Evolutionary conservation across 2,329 filamentous ascomycete genomes (phyloP), one percentile per base, ranked within the genome.

Genomic region (Sclerotinia minor): DNA sequence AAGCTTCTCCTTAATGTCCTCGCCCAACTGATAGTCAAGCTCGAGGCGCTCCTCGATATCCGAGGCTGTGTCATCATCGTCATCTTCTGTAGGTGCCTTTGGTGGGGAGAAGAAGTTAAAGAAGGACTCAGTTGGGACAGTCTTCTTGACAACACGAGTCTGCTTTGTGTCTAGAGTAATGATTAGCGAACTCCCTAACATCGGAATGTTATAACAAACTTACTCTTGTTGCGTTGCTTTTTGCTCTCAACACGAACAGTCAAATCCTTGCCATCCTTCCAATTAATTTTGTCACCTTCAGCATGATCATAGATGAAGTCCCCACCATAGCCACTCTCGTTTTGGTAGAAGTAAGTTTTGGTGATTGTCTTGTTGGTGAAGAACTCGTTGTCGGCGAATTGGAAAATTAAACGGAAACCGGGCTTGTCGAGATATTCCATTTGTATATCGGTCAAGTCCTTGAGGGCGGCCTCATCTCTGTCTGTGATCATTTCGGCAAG

Each of bases 251-350:
- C 84, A 74, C 92, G 90, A 73, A 98, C 91, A 57, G 95, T 99
- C 75, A 99, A 84, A 78, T 99, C 95, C 81, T 96, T 93, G 76
- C 90, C 90, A 13, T 89, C 83, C 83, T 96, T 95, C 95, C 95
- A 99, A 75, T 97, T 90, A 77, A 99, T 96, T 85, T 96, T 95
- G 79, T 97, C 92, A 72, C 96, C 95, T 80, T 99, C 94, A 68
- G 96, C 95, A 79, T 99, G 95, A 79, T 99, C 95, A 79, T 99
- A 99, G 81, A 99, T 98, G 83, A 98, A 99, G 80, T 99, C 96
- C 74, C 95, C 96, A 74, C 94, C 95, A 77, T 99, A 99, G 69
- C 95, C 95, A 76, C 91, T 97, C 86, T 99, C 95, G 78, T 95
- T 96, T 82, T 97, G 94, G 83, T 99, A 99, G 84, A 89, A 98